These are phyloP conservation scores for Punctularia strigosozonata DNA, from an alignment of 768 basidiomycete genomes.

Conservation along the genomic window DNA sequence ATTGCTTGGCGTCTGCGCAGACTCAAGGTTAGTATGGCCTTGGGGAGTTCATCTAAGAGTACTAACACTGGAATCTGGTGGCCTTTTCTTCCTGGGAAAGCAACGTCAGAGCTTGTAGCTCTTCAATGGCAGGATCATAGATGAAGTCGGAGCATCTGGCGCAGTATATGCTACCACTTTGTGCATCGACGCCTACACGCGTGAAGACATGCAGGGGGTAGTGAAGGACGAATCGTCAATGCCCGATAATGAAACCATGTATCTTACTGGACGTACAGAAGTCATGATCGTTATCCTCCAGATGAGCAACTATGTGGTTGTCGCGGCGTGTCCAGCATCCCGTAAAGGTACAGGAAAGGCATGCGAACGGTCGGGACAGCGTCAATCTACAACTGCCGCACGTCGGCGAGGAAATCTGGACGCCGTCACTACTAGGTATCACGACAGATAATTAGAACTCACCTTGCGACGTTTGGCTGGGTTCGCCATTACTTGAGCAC, in stretches of 20 bases:
- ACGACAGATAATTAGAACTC: slow-evolving; percentile 7
- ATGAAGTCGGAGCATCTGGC: slow-evolving; percentile 64
- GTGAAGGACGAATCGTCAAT: neutral
- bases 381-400: slow-evolving; percentile 49
- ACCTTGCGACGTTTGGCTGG: slow-evolving; percentile 60
- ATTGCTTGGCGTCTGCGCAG: slow-evolving; percentile 23
- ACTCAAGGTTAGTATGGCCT: slow-evolving; percentile 11
- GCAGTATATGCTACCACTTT: slow-evolving; percentile 69
- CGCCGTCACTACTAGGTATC: neutral
- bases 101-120: slow-evolving; percentile 28
- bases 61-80: slow-evolving; percentile 47
- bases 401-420: slow-evolving; percentile 42
- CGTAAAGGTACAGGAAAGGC: slow-evolving; percentile 56
- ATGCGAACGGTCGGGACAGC: slow-evolving; percentile 57
- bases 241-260: neutral
- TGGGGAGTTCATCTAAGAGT: slow-evolving; percentile 2
- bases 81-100: slow-evolving; percentile 49
- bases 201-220: neutral
- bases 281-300: slow-evolving; percentile 41
- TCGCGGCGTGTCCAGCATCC: slow-evolving; percentile 61
- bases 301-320: slow-evolving; percentile 48
- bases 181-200: slow-evolving; percentile 55
- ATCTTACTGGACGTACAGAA: slow-evolving; percentile 41
- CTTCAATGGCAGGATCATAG: slow-evolving; percentile 42
- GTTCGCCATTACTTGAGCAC: slow-evolving; percentile 32